A percentile compares a stretch with the other conserved stretches of the same genome.
phyloP scores from a whole-genome alignment of 495 filamentous ascomycete species.

The Jackrogersella minutella region DNA sequence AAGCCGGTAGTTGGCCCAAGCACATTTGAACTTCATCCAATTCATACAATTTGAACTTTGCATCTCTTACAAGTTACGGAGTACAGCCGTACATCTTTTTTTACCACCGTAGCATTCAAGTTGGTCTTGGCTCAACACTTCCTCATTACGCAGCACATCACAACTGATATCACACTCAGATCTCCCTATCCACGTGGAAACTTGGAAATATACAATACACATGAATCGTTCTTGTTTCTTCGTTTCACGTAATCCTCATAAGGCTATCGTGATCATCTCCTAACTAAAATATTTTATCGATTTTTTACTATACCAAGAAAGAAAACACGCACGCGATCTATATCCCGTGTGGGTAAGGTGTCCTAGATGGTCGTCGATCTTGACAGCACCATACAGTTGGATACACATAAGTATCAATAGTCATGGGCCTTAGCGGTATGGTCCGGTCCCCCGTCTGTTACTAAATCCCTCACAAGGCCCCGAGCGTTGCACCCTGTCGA shows the following conservation, averaged over 20 bases:
- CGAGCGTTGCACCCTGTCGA: conserved; percentile 27
- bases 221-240: neutral
- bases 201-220: neutral
- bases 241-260: neutral
- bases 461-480: conserved; percentile 24
- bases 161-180: too few species aligned
- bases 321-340: neutral
- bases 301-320: neutral
- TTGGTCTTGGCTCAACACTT: too few species aligned
- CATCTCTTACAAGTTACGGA: too few species aligned
- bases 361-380: conserved; percentile 5
- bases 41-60: too few species aligned
- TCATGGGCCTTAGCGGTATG: conserved; percentile 8
- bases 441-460: neutral
- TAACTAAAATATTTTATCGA: neutral
- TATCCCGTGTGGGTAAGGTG: neutral
- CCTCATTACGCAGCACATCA: too few species aligned
- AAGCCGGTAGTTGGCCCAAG: too few species aligned
- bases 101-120: too few species aligned
- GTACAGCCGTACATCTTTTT: too few species aligned
- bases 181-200: neutral
- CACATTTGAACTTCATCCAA: too few species aligned
- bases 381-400: neutral
- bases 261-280: neutral
- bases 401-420: neutral